phyloP scores from a whole-genome alignment of 1,284 basidiomycete genomes.

The Naganishia cerealis region DNA sequence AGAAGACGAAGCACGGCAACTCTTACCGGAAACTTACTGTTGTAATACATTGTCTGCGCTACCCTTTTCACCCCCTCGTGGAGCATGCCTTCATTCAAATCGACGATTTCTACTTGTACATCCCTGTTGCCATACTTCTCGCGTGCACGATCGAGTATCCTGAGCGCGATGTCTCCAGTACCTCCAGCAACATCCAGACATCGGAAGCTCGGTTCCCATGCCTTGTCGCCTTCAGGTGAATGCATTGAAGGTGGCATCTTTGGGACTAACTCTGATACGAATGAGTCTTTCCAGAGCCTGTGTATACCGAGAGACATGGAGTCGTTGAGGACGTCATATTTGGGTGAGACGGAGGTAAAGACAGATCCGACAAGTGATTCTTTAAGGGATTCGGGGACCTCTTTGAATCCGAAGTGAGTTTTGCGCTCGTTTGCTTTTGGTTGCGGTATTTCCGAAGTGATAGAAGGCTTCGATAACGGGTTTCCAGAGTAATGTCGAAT shows the following conservation, averaged over 20 bases:
- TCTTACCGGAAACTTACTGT: conserved; percentile 64
- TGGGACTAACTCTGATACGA: conserved; percentile 77
- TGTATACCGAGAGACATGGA: conserved; percentile 95
- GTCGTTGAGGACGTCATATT: conserved; percentile 98
- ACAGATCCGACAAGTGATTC: conserved; percentile 76
- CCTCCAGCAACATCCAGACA: conserved; percentile 98
- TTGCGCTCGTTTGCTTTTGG: conserved; percentile 51
- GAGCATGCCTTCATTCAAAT: conserved; percentile 95
- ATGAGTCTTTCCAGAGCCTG: conserved; percentile 94
- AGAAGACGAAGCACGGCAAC: conserved; percentile 38
- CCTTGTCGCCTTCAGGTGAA: conserved; percentile 55
- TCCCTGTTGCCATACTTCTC: conserved; percentile 85
- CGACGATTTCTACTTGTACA: conserved; percentile 84
- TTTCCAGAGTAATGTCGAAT: conserved; percentile 5
- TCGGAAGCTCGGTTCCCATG: conserved; percentile 44
- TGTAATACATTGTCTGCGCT: conserved; percentile 93
- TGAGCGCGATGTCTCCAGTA: conserved; percentile 93
- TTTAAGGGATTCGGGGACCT: conserved; percentile 73
- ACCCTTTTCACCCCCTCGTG: conserved; percentile 86
- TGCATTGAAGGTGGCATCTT: conserved; percentile 51
- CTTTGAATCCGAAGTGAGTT: conserved; percentile 89
- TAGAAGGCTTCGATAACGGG: conserved; percentile 19
- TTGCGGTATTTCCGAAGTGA: neutral
- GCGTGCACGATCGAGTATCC: conserved; percentile 87
- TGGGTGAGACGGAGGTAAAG: conserved; percentile 92